Conservation (phyloP, 768 basidiomycete species). For the Calocera cornea region DNA sequence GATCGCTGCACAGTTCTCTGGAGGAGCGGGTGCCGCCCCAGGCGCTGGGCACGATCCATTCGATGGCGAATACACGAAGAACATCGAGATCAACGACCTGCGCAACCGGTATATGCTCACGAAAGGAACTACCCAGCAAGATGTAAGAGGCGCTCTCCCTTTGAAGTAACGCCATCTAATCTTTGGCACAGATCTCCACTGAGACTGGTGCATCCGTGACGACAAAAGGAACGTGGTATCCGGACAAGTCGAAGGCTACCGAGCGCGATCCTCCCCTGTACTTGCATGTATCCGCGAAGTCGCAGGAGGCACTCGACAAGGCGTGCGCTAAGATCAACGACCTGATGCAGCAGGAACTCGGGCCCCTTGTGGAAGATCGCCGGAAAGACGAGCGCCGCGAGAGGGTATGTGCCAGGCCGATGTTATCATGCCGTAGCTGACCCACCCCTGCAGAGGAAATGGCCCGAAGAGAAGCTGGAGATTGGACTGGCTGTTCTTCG, state of each 20-base stretch:
- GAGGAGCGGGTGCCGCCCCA: slow-evolving; percentile 26
- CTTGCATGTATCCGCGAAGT: slow-evolving; percentile 75
- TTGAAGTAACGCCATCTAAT: background rate
- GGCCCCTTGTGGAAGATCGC: slow-evolving; percentile 69
- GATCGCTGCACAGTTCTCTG: slow-evolving; percentile 77
- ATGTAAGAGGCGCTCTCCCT: slow-evolving; percentile 39
- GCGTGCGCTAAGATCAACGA: slow-evolving; percentile 65
- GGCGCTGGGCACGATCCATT: slow-evolving; percentile 44
- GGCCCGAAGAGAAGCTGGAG: slow-evolving; percentile 92
- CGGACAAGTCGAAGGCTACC: slow-evolving; percentile 78
- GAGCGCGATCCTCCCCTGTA: slow-evolving; percentile 89
- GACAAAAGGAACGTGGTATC: slow-evolving; percentile 94
- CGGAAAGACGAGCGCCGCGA: slow-evolving; percentile 47
- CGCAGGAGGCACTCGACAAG: slow-evolving; percentile 48
- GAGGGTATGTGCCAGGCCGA: slow-evolving; percentile 33
- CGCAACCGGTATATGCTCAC: slow-evolving; percentile 90
- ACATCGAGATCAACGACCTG: slow-evolving; percentile 95
- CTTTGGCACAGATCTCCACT: slow-evolving; percentile 55
- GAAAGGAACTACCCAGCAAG: slow-evolving; percentile 80
- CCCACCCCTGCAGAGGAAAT: slow-evolving; percentile 55
- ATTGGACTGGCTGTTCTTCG: slow-evolving; percentile 81
- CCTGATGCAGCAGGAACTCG: slow-evolving; percentile 57
- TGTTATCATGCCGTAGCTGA: background rate
- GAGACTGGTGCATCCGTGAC: slow-evolving; percentile 86
- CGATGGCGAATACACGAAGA: slow-evolving; percentile 70